Evolutionary conservation across 306 rosid species (phyloP), one percentile per base, ranked within the genome.

Genomic region (Alnus rubra): DNA sequence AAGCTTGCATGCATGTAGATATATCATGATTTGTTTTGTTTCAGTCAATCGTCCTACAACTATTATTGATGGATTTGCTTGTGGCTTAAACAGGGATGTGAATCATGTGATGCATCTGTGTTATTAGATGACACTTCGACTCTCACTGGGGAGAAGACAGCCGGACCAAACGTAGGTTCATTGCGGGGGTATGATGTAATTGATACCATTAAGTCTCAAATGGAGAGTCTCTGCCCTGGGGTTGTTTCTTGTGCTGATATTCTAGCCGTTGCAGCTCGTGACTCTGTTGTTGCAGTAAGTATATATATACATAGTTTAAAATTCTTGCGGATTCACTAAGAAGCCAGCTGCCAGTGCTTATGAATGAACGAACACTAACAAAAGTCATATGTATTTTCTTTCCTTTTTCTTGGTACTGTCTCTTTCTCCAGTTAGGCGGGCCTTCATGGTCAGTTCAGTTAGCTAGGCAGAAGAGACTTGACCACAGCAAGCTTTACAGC

Each of bases 231-330:
- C 65, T 92, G 94, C 84, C 92, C 94, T 1, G 94, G 90, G 42
- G 51, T 82, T 76, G 93, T 90, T 84, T 92, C 97, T 51, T 92
- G 93, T 67, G 91, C 93, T 1, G 97, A 92, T 80, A 92, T 92
- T 78, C 76, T 90, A 10, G 84, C 91, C 49, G 82, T 87, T 59
- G 88, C 89, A 73, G 91, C 97, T 42, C 93, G 94, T 7, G 97
- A 92, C 74, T 71, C 93, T 51, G 94, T 90, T 74, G 81, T 69
- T n/a, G 42, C 84, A 1, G 97, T 92, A 86, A 84, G 91, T 23
- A 23, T 23, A 23, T 23, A 23, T 23, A 23, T 23, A 23, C 28
- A 23, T 23, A 23, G 28, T 23, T 23, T 23, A 23, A 23, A 23
- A 23, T 23, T 23, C 28, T 23, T 23, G 28, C 28, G 28, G 28